Base-by-base conservation (phyloP, 495 filamentous ascomycete species). In the Daldinia caldariorum region DNA sequence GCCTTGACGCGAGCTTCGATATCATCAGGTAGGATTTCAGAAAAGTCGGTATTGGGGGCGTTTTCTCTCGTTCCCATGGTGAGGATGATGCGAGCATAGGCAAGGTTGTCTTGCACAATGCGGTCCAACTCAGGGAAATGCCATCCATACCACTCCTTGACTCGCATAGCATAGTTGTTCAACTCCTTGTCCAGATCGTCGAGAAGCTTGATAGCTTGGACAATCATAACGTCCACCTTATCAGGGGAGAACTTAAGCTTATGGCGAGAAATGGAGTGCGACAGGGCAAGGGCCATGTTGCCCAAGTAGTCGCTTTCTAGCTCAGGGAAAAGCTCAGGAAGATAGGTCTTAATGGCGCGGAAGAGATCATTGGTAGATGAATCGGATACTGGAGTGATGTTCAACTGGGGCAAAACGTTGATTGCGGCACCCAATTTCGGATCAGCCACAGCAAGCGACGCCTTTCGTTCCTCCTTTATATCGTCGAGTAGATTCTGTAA, bases 71-170 rank as follows among this genome's bases (percentile, higher is more conserved):
- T 91, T 69, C 95, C 95, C 86, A 97, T 91, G 70, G 87, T 86
- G 59, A 94, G 82, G 63, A 98, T 93, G 55, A 98, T 88, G 55
- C 88, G 87, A 60, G 95, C 87, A 75, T 97, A 98, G 63, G 96
- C 96, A 58, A 97, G 82, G 81, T 99, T 99, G 86, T 99, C 95
- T 78, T 97, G 97, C 69, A 99, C 86, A 76, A 98, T 97, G 79
- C 92, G 91, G 66, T 91, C 94, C 86, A 99, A 86, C 82, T 99
- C 95, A 22, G 95, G 95, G 84, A 98, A 99, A 82, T 98, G 96
- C 95, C 95, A 99, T 63, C 95, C 95, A 74, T 99, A 99, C 95
- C 95, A 99, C 81, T 99, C 95, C 88, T 97, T 97, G 57, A 97
- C 94, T 76, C 95, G 86, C 95, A 99, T 99, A 71, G 95, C 96